Evolutionary conservation across 1,284 basidiomycete genomes (phyloP), one percentile per base, ranked within the genome.

Genomic region (Termitomyces sp.): DNA sequence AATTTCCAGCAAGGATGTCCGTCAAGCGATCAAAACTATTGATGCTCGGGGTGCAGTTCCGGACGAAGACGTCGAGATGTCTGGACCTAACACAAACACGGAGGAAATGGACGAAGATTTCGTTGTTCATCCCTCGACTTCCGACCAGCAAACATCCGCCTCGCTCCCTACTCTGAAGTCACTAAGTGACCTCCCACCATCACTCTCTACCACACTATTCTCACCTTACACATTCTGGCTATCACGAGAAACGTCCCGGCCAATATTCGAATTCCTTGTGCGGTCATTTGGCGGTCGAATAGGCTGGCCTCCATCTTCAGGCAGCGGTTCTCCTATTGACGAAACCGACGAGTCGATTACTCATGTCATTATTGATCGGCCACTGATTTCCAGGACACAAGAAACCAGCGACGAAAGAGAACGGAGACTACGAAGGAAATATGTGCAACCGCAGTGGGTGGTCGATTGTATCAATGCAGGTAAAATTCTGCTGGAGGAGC

Each of bases 361-460:
- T 5, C 97, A 99, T 72, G 88, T 98, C 60, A 86, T 99, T 60
- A 87, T 97, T 61, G 97, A 99, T 70, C 82, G 97, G 53, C 97
- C 97, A 0, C 30, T 77, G 11, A 68, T 77, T 14, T 78, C 75
- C 64, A 76, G 63, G 58, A 60, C 66, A 26, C 69, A 76, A 46
- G 83, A 84, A 64, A 77, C 79, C 3, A 67, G 77, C 45, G 81
- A 80, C 52, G 81, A 88, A 62, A 76, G 80, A 58, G 81, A 86
- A 62, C 77, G 79, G 44, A 77, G 84, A 28, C 70, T 78, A 48
- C 82, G 84, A 66, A 80, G 95, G 62, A 92, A 91, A 62, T 93
- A 91, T 71, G 81, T 99, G 8, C 97, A 99, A 71, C 97, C 97
- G 14, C 97, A 99, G 70, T 99, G 97, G 96, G 82, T 98, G 26